Evolutionary conservation across 2,329 filamentous ascomycete species (phyloP).

Genomic region (Colletotrichum cuscutae): DNA sequence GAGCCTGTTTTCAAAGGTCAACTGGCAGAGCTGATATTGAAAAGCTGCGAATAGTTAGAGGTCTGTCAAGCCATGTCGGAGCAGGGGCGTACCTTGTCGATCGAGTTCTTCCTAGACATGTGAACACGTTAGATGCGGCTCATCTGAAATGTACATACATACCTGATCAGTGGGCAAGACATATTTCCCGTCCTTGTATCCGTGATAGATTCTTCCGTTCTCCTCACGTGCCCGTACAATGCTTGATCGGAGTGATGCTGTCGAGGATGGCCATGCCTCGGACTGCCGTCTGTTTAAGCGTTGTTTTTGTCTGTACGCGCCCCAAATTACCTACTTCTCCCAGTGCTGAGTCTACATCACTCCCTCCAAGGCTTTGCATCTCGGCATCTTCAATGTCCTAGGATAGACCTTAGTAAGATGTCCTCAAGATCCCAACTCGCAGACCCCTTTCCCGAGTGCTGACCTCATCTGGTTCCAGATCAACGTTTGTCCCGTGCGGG

Average conservation of each 20-base stretch:
- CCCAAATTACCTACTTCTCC: constrained; percentile 38
- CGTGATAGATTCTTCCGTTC: constrained; percentile 52
- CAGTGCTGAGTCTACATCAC: constrained; percentile 42
- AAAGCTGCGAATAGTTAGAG: constrained; percentile 38
- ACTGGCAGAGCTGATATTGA: constrained; percentile 50
- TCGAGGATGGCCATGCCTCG: constrained; percentile 45
- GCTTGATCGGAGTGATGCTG: constrained; percentile 45
- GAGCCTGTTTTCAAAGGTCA: constrained; percentile 55
- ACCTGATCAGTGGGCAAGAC: constrained; percentile 51
- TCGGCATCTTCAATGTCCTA: constrained; percentile 31
- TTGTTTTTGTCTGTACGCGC: not conserved
- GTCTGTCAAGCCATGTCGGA: not conserved
- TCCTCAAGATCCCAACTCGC: not conserved
- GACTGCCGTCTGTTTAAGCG: constrained; percentile 13
- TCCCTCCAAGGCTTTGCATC: constrained; percentile 31
- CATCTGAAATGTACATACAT: not conserved
- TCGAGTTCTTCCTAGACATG: constrained; percentile 47
- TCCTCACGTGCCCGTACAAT: constrained; percentile 43
- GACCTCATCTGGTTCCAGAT: constrained; percentile 34
- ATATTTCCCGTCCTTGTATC: constrained; percentile 51
- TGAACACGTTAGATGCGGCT: constrained; percentile 21
- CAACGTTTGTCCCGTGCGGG: constrained; percentile 1
- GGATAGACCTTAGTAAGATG: not conserved
- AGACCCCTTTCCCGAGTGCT: not conserved
- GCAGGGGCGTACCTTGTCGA: constrained; percentile 39